phyloP scores from a whole-genome alignment of 208 protist genomes.

The Acanthamoeba culbertsoni region DNA sequence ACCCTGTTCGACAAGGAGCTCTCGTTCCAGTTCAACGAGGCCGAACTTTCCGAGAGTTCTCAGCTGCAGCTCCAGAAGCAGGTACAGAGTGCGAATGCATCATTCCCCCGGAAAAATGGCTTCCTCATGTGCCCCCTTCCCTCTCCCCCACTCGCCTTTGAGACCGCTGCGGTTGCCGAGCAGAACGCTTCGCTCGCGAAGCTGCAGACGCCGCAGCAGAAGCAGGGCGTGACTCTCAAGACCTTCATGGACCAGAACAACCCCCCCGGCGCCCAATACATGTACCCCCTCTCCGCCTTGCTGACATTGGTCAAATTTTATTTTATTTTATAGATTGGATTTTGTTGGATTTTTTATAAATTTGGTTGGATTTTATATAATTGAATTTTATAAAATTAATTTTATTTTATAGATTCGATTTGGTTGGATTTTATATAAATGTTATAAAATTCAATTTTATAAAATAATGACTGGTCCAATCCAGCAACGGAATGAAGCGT shows the following conservation, averaged over 20 bases:
- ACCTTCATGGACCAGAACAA: constrained; percentile 31
- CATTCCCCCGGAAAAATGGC: no score
- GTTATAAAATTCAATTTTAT: no score
- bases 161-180: not conserved
- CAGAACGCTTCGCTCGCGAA: not conserved
- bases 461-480: no score
- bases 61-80: constrained; percentile 4
- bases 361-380: no score
- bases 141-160: no score
- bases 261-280: not conserved
- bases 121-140: no score
- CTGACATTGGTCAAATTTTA: no score
- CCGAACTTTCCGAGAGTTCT: not conserved
- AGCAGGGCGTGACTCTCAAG: not conserved
- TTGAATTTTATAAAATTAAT: no score
- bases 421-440: no score
- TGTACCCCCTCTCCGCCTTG: not conserved
- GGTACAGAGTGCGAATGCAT: not conserved
- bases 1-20: constrained; percentile 34
- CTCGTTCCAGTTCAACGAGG: constrained; percentile 15
- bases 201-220: not conserved
- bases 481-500: not conserved
- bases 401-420: no score
- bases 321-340: no score
- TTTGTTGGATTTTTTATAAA: no score